Conservation (phyloP, 495 filamentous ascomycete species). For the Xylaria curta region DNA sequence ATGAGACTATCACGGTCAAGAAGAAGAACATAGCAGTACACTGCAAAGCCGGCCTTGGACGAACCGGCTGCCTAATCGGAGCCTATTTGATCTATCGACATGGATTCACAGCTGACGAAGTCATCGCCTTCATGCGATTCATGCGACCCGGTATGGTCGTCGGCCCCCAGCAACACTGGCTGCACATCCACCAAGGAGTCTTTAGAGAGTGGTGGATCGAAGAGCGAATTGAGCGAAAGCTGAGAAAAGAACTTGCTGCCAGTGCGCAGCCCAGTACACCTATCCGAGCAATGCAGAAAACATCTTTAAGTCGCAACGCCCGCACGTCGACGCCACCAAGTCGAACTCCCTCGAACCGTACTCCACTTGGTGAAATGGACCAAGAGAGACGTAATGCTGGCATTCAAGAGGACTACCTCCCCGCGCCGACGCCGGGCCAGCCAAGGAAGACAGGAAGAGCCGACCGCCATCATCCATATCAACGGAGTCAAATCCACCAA, state of each 20-base stretch:
- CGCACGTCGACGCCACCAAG: conserved; percentile 83
- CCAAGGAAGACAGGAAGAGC: conserved; percentile 79
- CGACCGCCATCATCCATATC: conserved; percentile 62
- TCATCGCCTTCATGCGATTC: conserved; percentile 99
- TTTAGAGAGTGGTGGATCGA: conserved; percentile 99
- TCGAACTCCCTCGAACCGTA: conserved; percentile 71
- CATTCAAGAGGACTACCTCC: conserved; percentile 79
- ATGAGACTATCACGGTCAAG: conserved; percentile 88
- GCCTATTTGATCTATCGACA: conserved; percentile 97
- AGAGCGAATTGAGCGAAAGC: conserved; percentile 72
- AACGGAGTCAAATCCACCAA: conserved; percentile 46
- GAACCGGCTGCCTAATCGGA: conserved; percentile 94
- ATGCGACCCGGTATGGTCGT: conserved; percentile 99
- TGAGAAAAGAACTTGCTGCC: conserved; percentile 59
- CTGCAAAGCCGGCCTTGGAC: conserved; percentile 97
- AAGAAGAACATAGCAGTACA: conserved; percentile 93
- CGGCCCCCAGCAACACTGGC: conserved; percentile 98
- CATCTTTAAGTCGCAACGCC: conserved; percentile 56
- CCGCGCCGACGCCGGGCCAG: conserved; percentile 94
- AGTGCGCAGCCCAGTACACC: conserved; percentile 67
- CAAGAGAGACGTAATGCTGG: conserved; percentile 71
- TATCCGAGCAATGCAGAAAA: conserved; percentile 75
- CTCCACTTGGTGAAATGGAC: conserved; percentile 89
- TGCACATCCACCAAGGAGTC: conserved; percentile 93
- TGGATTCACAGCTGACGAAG: conserved; percentile 97